Conservation (phyloP, 768 basidiomycete species). For the Pleurotus giganteus region DNA sequence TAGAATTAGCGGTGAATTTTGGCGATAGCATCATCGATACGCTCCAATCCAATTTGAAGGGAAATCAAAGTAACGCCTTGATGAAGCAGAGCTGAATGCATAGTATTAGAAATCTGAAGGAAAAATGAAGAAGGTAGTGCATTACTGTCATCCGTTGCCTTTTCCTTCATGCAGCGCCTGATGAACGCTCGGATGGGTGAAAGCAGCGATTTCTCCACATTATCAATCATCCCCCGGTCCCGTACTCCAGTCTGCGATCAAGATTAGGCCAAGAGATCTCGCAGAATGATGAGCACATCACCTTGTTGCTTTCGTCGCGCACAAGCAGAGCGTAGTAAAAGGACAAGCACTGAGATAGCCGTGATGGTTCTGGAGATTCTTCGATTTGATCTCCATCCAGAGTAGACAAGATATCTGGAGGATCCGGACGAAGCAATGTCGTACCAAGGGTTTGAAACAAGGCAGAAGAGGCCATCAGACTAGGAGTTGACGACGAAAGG, state of each 20-base stretch:
- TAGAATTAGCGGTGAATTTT: slow-evolving; percentile 9
- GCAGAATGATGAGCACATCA: slow-evolving; percentile 21
- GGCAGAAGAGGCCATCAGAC: slow-evolving; percentile 51
- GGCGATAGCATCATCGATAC: slow-evolving; percentile 39
- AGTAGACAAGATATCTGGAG: slow-evolving; percentile 50
- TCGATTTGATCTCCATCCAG: slow-evolving; percentile 38
- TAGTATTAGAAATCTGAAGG: not conserved
- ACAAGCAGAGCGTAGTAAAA: slow-evolving; percentile 65
- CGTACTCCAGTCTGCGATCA: slow-evolving; percentile 50
- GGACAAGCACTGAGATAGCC: slow-evolving; percentile 64
- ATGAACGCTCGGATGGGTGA: slow-evolving; percentile 40
- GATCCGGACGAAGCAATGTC: slow-evolving; percentile 55
- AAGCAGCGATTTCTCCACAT: slow-evolving; percentile 44
- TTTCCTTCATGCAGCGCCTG: slow-evolving; percentile 27
- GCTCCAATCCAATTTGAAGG: slow-evolving; percentile 46
- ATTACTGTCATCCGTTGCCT: slow-evolving; percentile 22
- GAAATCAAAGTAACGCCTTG: slow-evolving; percentile 40
- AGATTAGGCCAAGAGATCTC: not conserved
- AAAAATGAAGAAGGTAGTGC: slow-evolving; percentile 4
- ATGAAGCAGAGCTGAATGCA: slow-evolving; percentile 26
- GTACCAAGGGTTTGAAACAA: slow-evolving; percentile 61
- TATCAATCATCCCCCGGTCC: slow-evolving; percentile 38
- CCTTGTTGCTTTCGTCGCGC: slow-evolving; percentile 58
- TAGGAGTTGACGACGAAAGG: slow-evolving; percentile 26
- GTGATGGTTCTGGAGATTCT: slow-evolving; percentile 53